Evolutionary conservation across 2,329 filamentous ascomycete species (phyloP), one percentile per base, ranked within the genome.

Genomic region (Curvularia eragrostidis): DNA sequence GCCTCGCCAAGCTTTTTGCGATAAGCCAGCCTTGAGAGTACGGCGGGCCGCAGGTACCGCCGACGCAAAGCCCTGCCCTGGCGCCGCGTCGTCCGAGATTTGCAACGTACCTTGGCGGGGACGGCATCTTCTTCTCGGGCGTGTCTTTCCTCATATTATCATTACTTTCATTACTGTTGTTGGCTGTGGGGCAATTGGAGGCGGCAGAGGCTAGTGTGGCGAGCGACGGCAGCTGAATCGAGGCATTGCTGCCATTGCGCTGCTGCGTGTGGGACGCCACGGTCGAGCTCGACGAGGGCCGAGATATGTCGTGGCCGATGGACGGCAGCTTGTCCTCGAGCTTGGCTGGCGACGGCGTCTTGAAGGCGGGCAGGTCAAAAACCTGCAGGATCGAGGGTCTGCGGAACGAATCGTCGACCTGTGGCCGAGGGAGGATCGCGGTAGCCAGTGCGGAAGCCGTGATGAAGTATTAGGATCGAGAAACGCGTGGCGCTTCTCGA

Each of bases 401-500:
- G 67, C 77, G 73, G 71, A 79, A 75, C 69, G 75, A 72, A 56
- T 82, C 84, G 75, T 85, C 81, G 81, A 84, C 81, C 80, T 84
- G 81, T 65, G 85, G 83, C 82, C 83, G 80, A 71, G 84, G 86
- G 57, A 86, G 79, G 72, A 85, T 76, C 32, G 76, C 78, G 71
- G 82, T 81, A 78, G 83, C 84, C 77, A 87, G 82, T 72, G 84
- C 83, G 77, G 83, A 87, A 79, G 84, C 81, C 82, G 82, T 85
- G 68, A 49, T 77, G 69, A 42, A 55, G 44, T 61, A 65, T 61
- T 66, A 66, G 32, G 56, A 56, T 46, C 60, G 73, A 76, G 74
- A 75, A 75, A 77, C 74, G 74, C 71, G 62, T 63, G 56, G 69
- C 73, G 72, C 69, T 68, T 64, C 75, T 75, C 70, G 56, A 58